These are phyloP conservation scores for Lactifluus subvellereus DNA, from an alignment of 768 basidiomycete species.

Conservation along the genomic window DNA sequence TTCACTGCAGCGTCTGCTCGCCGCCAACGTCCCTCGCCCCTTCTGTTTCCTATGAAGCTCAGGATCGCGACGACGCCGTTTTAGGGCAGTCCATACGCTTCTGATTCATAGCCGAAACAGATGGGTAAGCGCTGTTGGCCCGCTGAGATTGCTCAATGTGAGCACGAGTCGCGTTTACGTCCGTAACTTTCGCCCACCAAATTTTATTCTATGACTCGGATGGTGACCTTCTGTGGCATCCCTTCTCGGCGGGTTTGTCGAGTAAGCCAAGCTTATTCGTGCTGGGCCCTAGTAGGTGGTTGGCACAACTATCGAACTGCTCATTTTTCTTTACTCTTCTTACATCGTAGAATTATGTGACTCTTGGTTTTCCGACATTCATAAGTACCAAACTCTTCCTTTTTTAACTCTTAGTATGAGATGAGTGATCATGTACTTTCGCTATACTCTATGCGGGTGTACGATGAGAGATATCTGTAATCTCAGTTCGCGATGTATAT, in stretches of 20 bases:
- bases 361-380: background rate
- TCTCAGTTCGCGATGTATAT: background rate
- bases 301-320: background rate
- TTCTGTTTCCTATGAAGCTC: slow-evolving; percentile 17
- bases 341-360: background rate
- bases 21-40: slow-evolving; percentile 14
- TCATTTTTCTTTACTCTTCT: background rate
- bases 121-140: slow-evolving; percentile 15
- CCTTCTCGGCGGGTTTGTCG: background rate
- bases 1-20: background rate
- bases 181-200: background rate
- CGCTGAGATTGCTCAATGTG: slow-evolving; percentile 4
- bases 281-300: background rate
- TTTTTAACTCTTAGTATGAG: background rate
- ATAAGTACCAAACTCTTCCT: background rate
- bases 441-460: background rate
- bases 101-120: slow-evolving; percentile 25
- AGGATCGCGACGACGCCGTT: slow-evolving; percentile 9
- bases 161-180: background rate
- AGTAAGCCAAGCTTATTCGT: no score
- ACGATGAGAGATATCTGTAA: background rate
- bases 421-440: background rate
- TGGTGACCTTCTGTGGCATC: background rate
- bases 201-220: background rate
- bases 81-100: slow-evolving; percentile 5